Conservation (phyloP, 495 filamentous ascomycete species). For the Talaromyces trachyspermus region DNA sequence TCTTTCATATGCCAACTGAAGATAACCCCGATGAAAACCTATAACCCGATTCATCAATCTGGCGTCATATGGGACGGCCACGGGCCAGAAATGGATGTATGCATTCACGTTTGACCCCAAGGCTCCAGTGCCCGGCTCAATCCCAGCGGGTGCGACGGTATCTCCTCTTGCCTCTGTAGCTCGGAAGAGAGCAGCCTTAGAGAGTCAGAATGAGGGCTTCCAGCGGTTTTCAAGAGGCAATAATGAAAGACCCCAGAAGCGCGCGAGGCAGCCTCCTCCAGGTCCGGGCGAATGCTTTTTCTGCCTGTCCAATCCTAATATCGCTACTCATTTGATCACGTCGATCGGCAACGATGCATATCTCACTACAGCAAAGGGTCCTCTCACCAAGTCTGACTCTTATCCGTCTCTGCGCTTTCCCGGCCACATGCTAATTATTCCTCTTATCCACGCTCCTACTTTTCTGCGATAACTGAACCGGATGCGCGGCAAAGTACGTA, state of each 20-base stretch:
- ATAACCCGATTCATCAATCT: slow-evolving; percentile 86
- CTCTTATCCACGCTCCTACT: slow-evolving; percentile 68
- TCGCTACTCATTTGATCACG: slow-evolving; percentile 81
- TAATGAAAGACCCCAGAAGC: slow-evolving; percentile 43
- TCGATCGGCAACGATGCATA: slow-evolving; percentile 80
- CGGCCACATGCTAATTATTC: slow-evolving; percentile 84
- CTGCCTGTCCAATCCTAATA: slow-evolving; percentile 75
- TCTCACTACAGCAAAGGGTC: slow-evolving; percentile 86
- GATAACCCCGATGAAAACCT: slow-evolving; percentile 42
- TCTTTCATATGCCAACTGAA: slow-evolving; percentile 61
- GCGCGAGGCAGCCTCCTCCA: slow-evolving; percentile 51
- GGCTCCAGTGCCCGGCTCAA: slow-evolving; percentile 42
- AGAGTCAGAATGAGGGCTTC: slow-evolving; percentile 45
- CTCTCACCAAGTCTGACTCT: slow-evolving; percentile 60
- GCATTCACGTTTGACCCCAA: slow-evolving; percentile 74
- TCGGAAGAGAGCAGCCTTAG: slow-evolving; percentile 53
- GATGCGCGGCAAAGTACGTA: slow-evolving; percentile 49
- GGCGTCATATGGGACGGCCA: slow-evolving; percentile 62
- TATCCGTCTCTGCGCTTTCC: slow-evolving; percentile 70
- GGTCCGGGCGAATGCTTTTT: slow-evolving; percentile 85
- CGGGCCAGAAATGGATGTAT: slow-evolving; percentile 80
- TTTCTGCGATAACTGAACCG: slow-evolving; percentile 50
- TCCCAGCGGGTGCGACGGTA: slow-evolving; percentile 62
- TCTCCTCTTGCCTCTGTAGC: slow-evolving; percentile 53
- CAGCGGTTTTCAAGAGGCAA: slow-evolving; percentile 50